These are phyloP conservation scores for Cymbopogon flexuosus DNA, from an alignment of 202 grass and related monocot genomes.

Conservation along the genomic window DNA sequence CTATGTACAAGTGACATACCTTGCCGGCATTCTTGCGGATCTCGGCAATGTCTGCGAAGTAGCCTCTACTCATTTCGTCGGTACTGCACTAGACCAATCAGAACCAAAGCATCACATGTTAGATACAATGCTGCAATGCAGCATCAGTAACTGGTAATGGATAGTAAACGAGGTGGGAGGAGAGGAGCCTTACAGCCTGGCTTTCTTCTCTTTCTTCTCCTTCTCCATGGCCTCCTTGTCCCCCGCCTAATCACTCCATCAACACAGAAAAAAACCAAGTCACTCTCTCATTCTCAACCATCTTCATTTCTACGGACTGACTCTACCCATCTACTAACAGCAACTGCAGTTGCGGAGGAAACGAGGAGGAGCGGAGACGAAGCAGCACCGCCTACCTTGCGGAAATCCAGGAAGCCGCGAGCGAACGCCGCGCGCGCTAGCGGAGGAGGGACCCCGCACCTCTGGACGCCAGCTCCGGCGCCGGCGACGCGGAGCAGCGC, in stretches of 20 bases:
- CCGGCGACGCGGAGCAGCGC: conserved; percentile 17
- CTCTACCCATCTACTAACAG: neutral
- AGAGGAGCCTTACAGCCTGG: conserved; percentile 58
- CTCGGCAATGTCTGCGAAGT: conserved; percentile 66
- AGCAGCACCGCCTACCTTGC: conserved; percentile 43
- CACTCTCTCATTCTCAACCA: neutral
- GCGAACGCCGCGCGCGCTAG: conserved; percentile 19
- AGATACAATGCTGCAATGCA: neutral
- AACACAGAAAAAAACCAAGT: neutral
- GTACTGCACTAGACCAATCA: conserved; percentile 53
- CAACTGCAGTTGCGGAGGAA: neutral
- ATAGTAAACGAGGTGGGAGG: neutral
- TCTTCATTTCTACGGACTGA: neutral
- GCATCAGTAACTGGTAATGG: neutral
- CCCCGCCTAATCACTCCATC: conserved; percentile 22
- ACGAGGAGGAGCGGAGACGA: neutral
- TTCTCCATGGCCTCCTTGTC: conserved; percentile 39
- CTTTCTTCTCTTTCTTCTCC: conserved; percentile 51
- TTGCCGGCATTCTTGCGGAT: conserved; percentile 71
- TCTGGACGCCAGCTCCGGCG: neutral
- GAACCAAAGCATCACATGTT: conserved; percentile 4
- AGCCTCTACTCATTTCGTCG: conserved; percentile 65
- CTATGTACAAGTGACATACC: conserved; percentile 29
- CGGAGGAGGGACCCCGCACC: neutral
- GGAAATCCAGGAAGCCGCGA: conserved; percentile 49